These are phyloP conservation scores for Spencermartinsiella europaea DNA, from an alignment of 805 yeast species.

Conservation along the genomic window DNA sequence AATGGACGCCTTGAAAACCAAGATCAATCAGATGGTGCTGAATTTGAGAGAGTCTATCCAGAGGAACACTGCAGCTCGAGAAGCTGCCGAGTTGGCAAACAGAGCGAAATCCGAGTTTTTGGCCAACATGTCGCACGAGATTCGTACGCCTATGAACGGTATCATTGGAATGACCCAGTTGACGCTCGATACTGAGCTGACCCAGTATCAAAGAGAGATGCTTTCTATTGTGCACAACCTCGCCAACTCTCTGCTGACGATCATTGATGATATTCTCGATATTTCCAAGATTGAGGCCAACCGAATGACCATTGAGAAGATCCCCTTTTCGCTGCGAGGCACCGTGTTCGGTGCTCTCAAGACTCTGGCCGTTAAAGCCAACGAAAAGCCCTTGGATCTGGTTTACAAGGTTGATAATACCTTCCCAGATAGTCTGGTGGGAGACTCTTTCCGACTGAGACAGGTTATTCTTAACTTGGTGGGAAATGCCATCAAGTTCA, in stretches of 20 bases:
- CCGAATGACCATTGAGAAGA: constrained; percentile 87
- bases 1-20: constrained; percentile 58
- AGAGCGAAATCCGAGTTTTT: constrained; percentile 84
- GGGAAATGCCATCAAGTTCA: constrained; percentile 86
- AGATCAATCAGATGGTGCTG: constrained; percentile 74
- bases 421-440: constrained; percentile 80
- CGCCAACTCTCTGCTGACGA: constrained; percentile 79
- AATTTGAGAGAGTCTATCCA: constrained; percentile 84
- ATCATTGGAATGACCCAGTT: constrained; percentile 90
- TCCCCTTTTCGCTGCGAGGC: constrained; percentile 78
- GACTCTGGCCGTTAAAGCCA: constrained; percentile 84
- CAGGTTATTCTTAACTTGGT: constrained; percentile 83
- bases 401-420: constrained; percentile 79
- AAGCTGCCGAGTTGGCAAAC: constrained; percentile 89
- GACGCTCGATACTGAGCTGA: constrained; percentile 80
- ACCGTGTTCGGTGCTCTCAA: constrained; percentile 87
- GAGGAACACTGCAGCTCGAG: constrained; percentile 88
- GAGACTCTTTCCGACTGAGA: constrained; percentile 82
- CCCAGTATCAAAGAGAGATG: constrained; percentile 91
- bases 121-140: constrained; percentile 85
- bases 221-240: constrained; percentile 81
- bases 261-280: constrained; percentile 86
- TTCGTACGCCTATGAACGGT: constrained; percentile 90
- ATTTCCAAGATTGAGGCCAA: constrained; percentile 91
- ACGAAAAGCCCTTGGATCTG: constrained; percentile 75